A percentile compares a stretch with the other conserved stretches of the same genome.
Conservation (phyloP, 768 basidiomycete genomes). For the Agaricus subrufescens region DNA sequence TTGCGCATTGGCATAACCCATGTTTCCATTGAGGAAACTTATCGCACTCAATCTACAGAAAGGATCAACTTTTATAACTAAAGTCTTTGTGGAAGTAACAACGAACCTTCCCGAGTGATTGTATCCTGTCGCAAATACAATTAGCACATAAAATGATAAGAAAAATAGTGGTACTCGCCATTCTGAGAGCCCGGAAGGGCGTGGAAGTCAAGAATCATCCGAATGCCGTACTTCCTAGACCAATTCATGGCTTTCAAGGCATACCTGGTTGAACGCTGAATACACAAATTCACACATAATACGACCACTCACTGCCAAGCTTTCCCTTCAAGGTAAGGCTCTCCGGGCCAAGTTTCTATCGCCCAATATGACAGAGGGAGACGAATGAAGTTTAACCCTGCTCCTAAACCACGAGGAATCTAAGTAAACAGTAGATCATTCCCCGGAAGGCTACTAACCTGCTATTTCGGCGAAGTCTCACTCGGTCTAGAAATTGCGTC, state of each 20-base stretch:
- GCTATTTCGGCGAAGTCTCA: conserved; percentile 85
- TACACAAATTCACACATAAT: neutral
- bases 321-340: conserved; percentile 71
- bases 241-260: conserved; percentile 72
- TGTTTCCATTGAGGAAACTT: conserved; percentile 64
- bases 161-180: conserved; percentile 28
- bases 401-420: conserved; percentile 28
- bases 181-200: conserved; percentile 79
- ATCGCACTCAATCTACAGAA: conserved; percentile 37
- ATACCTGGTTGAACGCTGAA: conserved; percentile 38
- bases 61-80: neutral
- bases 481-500: conserved; percentile 53
- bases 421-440: neutral
- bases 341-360: conserved; percentile 67
- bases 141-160: neutral
- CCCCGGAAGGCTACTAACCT: conserved; percentile 21
- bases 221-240: conserved; percentile 88
- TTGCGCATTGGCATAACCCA: conserved; percentile 86
- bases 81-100: neutral
- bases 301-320: conserved; percentile 59
- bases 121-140: conserved; percentile 30
- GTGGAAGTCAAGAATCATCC: conserved; percentile 78
- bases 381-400: conserved; percentile 82
- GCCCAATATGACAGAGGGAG: conserved; percentile 86
- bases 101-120: conserved; percentile 53